phyloP scores from a whole-genome alignment of 495 filamentous ascomycete species.

The Rostrohypoxylon terebratum region DNA sequence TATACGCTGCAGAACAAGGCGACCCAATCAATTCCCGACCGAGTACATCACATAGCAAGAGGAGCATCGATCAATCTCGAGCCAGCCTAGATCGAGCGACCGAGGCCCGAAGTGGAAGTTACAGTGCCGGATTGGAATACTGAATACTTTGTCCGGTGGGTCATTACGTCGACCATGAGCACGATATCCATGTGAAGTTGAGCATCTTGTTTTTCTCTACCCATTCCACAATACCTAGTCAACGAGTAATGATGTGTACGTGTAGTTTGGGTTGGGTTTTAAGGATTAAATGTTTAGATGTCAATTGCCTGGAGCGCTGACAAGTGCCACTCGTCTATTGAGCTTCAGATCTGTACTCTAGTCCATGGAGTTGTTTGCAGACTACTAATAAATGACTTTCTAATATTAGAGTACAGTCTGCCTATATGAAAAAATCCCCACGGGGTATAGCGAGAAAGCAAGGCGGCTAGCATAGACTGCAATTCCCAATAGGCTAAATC shows the following conservation, averaged over 20 bases:
- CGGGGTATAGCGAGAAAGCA: constrained; percentile 24
- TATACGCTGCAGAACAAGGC: constrained; percentile 57
- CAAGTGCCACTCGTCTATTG: constrained; percentile 19
- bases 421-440: constrained; percentile 19
- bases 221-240: background rate
- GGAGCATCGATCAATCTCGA: constrained; percentile 49
- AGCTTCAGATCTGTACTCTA: constrained; percentile 18
- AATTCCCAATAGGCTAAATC: constrained; percentile 48
- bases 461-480: constrained; percentile 9
- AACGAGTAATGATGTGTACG: background rate
- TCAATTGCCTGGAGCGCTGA: constrained; percentile 13
- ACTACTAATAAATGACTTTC: constrained; percentile 23
- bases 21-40: constrained; percentile 47
- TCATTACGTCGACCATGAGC: background rate
- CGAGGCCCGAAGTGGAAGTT: constrained; percentile 59
- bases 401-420: constrained; percentile 17
- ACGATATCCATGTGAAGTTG: constrained; percentile 7
- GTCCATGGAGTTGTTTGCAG: constrained; percentile 4
- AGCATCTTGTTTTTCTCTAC: background rate
- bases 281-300: constrained; percentile 5
- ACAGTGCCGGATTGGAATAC: constrained; percentile 60
- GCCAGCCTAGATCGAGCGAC: constrained; percentile 59
- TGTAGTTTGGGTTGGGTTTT: background rate
- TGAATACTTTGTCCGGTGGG: constrained; percentile 38
- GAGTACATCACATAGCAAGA: constrained; percentile 49